Conservation (phyloP, 495 filamentous ascomycete species). For the Talaromyces stipitatus region DNA sequence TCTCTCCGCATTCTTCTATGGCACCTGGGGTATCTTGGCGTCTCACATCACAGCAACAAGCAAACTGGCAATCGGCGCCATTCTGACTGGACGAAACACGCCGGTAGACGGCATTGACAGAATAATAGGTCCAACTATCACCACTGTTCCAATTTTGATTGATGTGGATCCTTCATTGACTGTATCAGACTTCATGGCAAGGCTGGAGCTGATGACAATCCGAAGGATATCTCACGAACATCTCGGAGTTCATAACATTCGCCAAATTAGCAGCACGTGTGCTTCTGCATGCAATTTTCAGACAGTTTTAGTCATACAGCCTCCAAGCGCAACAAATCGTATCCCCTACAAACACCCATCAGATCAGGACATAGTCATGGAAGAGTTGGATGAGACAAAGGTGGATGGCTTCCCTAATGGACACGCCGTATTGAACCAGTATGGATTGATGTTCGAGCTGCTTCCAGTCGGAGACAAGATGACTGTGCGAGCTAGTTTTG, state of each 20-base stretch:
- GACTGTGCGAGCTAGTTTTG: not conserved
- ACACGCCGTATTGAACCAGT: not conserved
- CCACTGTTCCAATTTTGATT: constrained; percentile 16
- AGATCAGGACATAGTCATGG: no score
- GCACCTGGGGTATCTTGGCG: constrained; percentile 29
- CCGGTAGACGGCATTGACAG: constrained; percentile 21
- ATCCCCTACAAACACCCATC: no score
- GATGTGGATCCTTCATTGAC: not conserved
- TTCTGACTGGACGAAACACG: constrained; percentile 24
- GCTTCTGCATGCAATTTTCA: constrained; percentile 28
- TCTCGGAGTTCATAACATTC: constrained; percentile 43
- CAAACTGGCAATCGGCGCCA: constrained; percentile 23
- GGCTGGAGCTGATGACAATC: constrained; percentile 30
- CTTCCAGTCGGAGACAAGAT: not conserved
- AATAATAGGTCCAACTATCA: constrained; percentile 30
- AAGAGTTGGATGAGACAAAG: constrained; percentile 1
- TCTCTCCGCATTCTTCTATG: constrained; percentile 33
- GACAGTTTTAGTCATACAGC: constrained; percentile 23
- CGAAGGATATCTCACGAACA: constrained; percentile 48
- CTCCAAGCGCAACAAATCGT: no score
- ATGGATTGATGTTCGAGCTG: not conserved
- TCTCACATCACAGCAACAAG: constrained; percentile 16
- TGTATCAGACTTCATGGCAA: constrained; percentile 28
- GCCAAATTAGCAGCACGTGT: constrained; percentile 18
- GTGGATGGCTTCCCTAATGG: not conserved